A percentile compares a stretch with the other conserved stretches of the same genome.
Conservation (phyloP, 2,329 filamentous ascomycete genomes). For the Verticillium isaacii region DNA sequence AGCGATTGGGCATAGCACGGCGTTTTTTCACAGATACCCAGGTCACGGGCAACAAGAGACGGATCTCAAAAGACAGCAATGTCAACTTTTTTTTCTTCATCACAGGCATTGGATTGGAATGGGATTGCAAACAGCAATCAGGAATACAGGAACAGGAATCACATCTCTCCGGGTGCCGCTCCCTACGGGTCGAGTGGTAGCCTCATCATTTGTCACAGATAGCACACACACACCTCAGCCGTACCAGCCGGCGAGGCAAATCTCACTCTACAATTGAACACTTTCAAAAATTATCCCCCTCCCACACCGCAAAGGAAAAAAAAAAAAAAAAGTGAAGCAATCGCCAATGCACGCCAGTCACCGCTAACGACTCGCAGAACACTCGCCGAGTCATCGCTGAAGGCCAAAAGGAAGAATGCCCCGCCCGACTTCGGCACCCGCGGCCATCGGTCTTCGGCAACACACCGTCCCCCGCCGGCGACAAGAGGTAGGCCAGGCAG, state of each 20-base stretch:
- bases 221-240: background rate
- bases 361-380: background rate
- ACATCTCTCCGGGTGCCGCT: background rate
- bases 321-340: background rate
- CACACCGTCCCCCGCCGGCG: background rate
- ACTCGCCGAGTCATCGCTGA: background rate
- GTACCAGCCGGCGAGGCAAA: background rate
- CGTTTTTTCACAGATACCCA: conserved; percentile 21
- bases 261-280: conserved; percentile 1
- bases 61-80: conserved; percentile 9
- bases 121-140: background rate
- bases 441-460: background rate
- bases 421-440: background rate
- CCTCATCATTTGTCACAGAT: conserved; percentile 1
- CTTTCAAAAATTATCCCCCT: background rate
- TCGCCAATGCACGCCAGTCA: background rate
- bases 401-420: background rate
- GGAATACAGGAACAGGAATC: background rate
- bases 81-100: conserved; percentile 7
- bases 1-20: conserved; percentile 18
- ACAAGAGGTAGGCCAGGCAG: background rate
- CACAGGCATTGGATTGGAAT: conserved; percentile 4
- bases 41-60: background rate
- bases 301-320: background rate
- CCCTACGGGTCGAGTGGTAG: conserved; percentile 3